These are phyloP conservation scores for Monosporascus cannonballus DNA, from an alignment of 2,329 filamentous ascomycete species.

Conservation along the genomic window DNA sequence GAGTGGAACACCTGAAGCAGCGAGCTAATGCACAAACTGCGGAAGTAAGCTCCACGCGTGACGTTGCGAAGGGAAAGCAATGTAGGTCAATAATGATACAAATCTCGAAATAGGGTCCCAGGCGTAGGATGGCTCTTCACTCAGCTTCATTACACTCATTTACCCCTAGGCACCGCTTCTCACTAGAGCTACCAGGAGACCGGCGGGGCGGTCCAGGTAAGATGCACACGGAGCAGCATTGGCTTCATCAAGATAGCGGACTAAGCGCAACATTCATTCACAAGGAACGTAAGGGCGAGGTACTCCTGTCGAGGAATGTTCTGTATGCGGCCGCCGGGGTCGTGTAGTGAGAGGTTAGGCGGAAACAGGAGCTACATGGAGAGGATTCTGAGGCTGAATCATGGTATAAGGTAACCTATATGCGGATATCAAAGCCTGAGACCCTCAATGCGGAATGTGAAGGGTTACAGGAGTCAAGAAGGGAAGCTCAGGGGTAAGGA, in stretches of 20 bases:
- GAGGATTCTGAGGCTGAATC: constrained; percentile 27
- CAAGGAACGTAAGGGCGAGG: constrained; percentile 28
- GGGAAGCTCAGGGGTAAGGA: background rate
- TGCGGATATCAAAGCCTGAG: constrained; percentile 32
- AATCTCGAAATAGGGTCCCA: too few species aligned
- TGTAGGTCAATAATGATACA: too few species aligned
- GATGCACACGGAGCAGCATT: constrained; percentile 38
- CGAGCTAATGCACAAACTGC: too few species aligned
- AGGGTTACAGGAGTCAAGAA: constrained; percentile 18
- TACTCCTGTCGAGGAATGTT: constrained; percentile 31
- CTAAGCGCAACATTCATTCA: constrained; percentile 22
- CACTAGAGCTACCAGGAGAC: constrained; percentile 31
- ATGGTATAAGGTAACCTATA: constrained; percentile 30
- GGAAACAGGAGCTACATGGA: constrained; percentile 31
- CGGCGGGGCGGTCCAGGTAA: constrained; percentile 30
- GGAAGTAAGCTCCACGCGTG: too few species aligned
- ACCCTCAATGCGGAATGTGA: constrained; percentile 30
- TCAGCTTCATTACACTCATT: too few species aligned
- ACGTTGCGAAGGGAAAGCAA: too few species aligned
- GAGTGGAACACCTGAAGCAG: too few species aligned
- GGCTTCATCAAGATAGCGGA: constrained; percentile 39
- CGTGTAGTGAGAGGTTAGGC: constrained; percentile 35
- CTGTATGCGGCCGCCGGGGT: constrained; percentile 41
- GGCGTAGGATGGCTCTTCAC: too few species aligned
- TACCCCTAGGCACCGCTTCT: constrained; percentile 7